Conservation (phyloP, 805 yeast species). For the Komagataella pastoris region DNA sequence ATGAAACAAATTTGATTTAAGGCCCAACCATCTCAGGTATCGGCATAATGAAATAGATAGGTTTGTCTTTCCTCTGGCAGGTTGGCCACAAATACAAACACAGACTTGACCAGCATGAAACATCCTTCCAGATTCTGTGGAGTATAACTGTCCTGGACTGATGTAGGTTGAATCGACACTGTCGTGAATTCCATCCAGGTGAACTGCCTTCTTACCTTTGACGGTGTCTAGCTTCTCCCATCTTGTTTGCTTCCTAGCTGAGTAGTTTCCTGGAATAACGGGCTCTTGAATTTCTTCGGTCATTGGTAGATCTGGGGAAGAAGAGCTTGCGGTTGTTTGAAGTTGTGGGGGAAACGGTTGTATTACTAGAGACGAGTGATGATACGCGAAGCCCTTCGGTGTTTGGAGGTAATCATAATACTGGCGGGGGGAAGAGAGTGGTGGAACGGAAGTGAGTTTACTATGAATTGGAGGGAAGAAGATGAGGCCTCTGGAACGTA, state of each 20-base stretch:
- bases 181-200: conserved; percentile 55
- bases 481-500: too few species aligned
- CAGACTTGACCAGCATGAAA: conserved; percentile 94
- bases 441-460: not conserved
- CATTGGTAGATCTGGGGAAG: conserved; percentile 1
- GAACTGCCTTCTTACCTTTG: conserved; percentile 5
- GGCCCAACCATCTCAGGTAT: conserved; percentile 93
- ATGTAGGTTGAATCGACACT: conserved; percentile 47
- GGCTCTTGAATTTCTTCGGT: conserved; percentile 26
- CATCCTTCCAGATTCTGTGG: conserved; percentile 83
- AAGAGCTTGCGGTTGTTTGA: not conserved
- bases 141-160: conserved; percentile 86
- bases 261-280: conserved; percentile 33
- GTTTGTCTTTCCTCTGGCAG: conserved; percentile 94
- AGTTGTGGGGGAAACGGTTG: not conserved
- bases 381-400: not conserved
- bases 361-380: not conserved
- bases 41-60: conserved; percentile 84
- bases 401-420: not conserved
- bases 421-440: too few species aligned
- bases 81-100: conserved; percentile 81
- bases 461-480: not conserved
- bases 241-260: conserved; percentile 38
- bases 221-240: conserved; percentile 22
- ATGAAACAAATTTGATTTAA: conserved; percentile 82